Percentiles rank a stretch among this genome's conserved stretches.
These are phyloP conservation scores for Cordyceps pruinosa DNA, from an alignment of 2,329 filamentous ascomycete species.

Conservation along the genomic window DNA sequence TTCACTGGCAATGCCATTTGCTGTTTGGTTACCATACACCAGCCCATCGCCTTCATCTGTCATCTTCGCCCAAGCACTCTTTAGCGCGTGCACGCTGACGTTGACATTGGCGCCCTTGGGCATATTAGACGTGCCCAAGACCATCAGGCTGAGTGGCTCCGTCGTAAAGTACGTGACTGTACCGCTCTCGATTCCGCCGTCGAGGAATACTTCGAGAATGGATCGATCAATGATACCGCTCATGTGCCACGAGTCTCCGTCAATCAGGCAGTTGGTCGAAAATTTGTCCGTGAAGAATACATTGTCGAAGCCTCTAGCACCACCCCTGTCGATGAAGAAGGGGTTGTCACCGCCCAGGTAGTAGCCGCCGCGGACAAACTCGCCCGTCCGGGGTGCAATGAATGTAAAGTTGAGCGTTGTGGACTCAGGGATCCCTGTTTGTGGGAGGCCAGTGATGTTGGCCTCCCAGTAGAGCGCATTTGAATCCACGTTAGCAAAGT, in stretches of 20 bases:
- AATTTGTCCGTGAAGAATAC: slow-evolving; percentile 28
- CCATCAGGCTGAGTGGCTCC: slow-evolving; percentile 21
- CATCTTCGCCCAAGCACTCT: slow-evolving; percentile 21
- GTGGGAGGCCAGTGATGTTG: slow-evolving; percentile 38
- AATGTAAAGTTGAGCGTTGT: slow-evolving; percentile 26
- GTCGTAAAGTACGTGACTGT: slow-evolving; percentile 26
- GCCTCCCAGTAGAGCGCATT: slow-evolving; percentile 48
- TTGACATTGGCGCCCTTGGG: slow-evolving; percentile 18
- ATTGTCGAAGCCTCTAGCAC: slow-evolving; percentile 22
- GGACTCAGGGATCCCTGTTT: slow-evolving; percentile 13
- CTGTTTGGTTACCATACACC: slow-evolving; percentile 11
- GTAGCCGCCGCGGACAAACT: slow-evolving; percentile 22
- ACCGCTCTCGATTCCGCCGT: slow-evolving; percentile 27
- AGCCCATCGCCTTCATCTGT: slow-evolving; percentile 1
- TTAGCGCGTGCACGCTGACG: slow-evolving; percentile 19
- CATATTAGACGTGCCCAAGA: slow-evolving; percentile 17
- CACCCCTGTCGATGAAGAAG: slow-evolving; percentile 25
- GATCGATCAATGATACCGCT: slow-evolving; percentile 30
- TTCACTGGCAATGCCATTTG: background rate
- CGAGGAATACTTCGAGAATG: slow-evolving; percentile 28
- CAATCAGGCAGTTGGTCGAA: slow-evolving; percentile 17
- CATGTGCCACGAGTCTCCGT: slow-evolving; percentile 21
- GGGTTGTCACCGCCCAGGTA: slow-evolving; percentile 22
- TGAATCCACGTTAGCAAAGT: slow-evolving; percentile 43
- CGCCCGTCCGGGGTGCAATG: slow-evolving; percentile 19